Conservation (phyloP, 2,329 filamentous ascomycete genomes). For the Xylaria sp. region DNA sequence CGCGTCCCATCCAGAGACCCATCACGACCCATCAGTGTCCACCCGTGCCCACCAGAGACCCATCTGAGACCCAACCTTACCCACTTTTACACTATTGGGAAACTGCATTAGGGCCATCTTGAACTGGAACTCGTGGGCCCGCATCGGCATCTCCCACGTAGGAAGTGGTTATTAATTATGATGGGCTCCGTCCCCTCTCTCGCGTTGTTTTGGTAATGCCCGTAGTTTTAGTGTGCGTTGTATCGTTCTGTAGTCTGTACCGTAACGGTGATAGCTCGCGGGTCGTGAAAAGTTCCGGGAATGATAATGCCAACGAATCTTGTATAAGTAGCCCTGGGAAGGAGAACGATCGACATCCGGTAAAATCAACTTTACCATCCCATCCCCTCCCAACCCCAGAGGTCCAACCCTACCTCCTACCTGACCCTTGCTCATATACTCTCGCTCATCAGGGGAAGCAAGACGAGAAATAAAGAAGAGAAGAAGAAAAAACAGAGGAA, state of each 20-base stretch:
- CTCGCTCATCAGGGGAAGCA: not conserved
- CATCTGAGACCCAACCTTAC: conserved; percentile 13
- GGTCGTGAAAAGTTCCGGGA: conserved; percentile 4
- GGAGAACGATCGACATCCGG: conserved; percentile 19
- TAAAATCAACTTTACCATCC: conserved; percentile 12
- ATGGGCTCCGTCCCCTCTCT: conserved; percentile 16
- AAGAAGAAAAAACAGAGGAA: too few relatives aligned
- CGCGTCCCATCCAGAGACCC: too few relatives aligned
- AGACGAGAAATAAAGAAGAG: conserved; percentile 1
- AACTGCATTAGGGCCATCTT: conserved; percentile 23
- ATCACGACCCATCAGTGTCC: not conserved
- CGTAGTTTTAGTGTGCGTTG: conserved; percentile 5
- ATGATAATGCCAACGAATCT: conserved; percentile 21
- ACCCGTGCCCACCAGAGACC: not conserved
- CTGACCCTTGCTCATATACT: not conserved
- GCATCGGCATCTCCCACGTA: conserved; percentile 22
- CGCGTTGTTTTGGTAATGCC: not conserved
- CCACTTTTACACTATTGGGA: conserved; percentile 24
- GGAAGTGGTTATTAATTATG: conserved; percentile 8
- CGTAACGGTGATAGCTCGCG: conserved; percentile 10
- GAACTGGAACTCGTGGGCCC: conserved; percentile 12
- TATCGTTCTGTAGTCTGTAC: conserved; percentile 8
- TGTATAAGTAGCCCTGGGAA: conserved; percentile 5
- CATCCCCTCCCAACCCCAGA: not conserved
- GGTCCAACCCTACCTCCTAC: too few relatives aligned